A percentile compares a stretch with the other conserved stretches of the same genome.
Evolutionary conservation across 2,329 filamentous ascomycete species (phyloP).

Genomic region (Penicillium fuscoglaucum): DNA sequence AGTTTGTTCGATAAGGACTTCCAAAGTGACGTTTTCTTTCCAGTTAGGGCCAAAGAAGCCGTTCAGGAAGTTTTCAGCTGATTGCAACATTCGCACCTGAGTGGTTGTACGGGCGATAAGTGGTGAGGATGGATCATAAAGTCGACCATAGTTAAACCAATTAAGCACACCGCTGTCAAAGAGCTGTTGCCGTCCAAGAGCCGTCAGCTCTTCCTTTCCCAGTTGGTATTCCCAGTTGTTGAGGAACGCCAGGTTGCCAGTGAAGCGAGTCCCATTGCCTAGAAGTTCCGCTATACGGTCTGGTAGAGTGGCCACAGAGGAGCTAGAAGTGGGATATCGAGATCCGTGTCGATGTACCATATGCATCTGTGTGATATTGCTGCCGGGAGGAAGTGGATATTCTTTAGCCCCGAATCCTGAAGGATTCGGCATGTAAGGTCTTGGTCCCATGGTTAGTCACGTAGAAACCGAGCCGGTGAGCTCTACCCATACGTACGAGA

Average conservation of each 20-base stretch:
- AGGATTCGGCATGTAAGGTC: constrained; percentile 65
- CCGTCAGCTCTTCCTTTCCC: constrained; percentile 70
- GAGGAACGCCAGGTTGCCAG: constrained; percentile 63
- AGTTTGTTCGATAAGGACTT: constrained; percentile 67
- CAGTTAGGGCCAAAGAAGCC: constrained; percentile 77
- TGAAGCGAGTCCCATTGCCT: constrained; percentile 53
- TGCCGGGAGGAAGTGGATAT: constrained; percentile 64
- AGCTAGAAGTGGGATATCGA: constrained; percentile 66
- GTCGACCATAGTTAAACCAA: constrained; percentile 69
- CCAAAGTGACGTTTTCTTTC: constrained; percentile 70
- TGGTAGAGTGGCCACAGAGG: constrained; percentile 58
- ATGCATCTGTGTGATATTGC: constrained; percentile 68
- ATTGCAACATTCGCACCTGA: constrained; percentile 75
- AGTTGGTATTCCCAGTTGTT: constrained; percentile 69
- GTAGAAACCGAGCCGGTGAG: neutral
- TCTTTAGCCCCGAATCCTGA: constrained; percentile 71
- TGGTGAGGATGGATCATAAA: constrained; percentile 72
- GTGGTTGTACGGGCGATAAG: constrained; percentile 73
- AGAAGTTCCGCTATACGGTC: constrained; percentile 58
- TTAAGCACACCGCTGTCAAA: constrained; percentile 70
- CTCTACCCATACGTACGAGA: constrained; percentile 42
- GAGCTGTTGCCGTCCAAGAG: constrained; percentile 70
- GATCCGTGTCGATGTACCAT: constrained; percentile 74
- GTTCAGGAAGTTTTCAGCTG: constrained; percentile 74
- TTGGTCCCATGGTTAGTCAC: constrained; percentile 3